These are phyloP conservation scores for Backusella circina DNA, from an alignment of 192 early-diverging fungal species.

Conservation along the genomic window DNA sequence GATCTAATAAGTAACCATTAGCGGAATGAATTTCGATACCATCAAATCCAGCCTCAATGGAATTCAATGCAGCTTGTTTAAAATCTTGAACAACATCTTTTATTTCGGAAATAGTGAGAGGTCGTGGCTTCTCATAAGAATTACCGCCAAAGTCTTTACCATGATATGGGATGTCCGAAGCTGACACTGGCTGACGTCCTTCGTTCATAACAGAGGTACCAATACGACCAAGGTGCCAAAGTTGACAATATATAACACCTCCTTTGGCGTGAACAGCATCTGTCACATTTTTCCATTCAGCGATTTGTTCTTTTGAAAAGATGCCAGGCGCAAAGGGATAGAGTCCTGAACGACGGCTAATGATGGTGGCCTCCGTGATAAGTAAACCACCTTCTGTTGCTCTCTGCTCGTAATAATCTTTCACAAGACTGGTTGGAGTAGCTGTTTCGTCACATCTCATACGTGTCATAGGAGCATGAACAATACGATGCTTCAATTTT, in stretches of 20 bases:
- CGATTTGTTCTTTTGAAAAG: slow-evolving; percentile 35
- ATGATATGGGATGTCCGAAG: slow-evolving; percentile 14
- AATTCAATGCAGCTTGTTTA: slow-evolving; percentile 56
- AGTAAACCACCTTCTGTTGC: slow-evolving; percentile 19
- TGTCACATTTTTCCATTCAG: slow-evolving; percentile 50
- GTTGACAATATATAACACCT: slow-evolving; percentile 53
- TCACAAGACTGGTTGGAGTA: neutral
- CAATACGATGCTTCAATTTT: slow-evolving; percentile 20
- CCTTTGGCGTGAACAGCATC: slow-evolving; percentile 54
- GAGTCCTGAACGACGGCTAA: slow-evolving; percentile 6
- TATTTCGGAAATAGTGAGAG: slow-evolving; percentile 12
- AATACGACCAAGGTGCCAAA: slow-evolving; percentile 40
- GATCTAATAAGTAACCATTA: slow-evolving; percentile 84
- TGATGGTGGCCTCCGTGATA: slow-evolving; percentile 20
- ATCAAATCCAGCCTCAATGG: slow-evolving; percentile 81
- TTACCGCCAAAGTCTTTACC: slow-evolving; percentile 6
- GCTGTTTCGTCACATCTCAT: neutral
- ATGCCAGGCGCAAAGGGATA: slow-evolving; percentile 30
- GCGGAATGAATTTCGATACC: slow-evolving; percentile 88
- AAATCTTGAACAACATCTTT: neutral
- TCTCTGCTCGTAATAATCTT: slow-evolving; percentile 26
- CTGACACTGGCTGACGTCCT: slow-evolving; percentile 11
- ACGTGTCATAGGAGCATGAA: slow-evolving; percentile 19
- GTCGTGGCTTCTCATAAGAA: slow-evolving; percentile 6
- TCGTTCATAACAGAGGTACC: neutral